These are phyloP conservation scores for Alternaria burnsii DNA, from an alignment of 2,329 filamentous ascomycete species.

Conservation along the genomic window DNA sequence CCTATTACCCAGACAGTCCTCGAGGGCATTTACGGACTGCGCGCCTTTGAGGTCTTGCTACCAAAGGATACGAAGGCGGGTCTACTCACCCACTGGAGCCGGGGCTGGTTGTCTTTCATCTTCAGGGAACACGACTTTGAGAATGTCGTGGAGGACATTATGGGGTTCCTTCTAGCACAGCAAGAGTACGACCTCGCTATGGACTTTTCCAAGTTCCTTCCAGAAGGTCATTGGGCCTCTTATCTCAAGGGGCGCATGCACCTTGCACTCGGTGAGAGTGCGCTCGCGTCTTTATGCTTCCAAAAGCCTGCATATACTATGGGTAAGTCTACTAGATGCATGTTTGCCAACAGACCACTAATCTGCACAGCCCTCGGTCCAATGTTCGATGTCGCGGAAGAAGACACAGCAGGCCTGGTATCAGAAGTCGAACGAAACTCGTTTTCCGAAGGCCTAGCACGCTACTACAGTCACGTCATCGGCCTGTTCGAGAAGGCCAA, in stretches of 20 bases:
- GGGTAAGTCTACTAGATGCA: slow-evolving; percentile 63
- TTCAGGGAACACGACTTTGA: slow-evolving; percentile 50
- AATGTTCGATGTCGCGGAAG: slow-evolving; percentile 47
- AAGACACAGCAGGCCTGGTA: slow-evolving; percentile 66
- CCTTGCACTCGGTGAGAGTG: slow-evolving; percentile 76
- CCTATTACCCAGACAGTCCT: slow-evolving; percentile 49
- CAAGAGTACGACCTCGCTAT: slow-evolving; percentile 61
- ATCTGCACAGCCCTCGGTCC: slow-evolving; percentile 40
- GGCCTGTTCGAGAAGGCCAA: slow-evolving; percentile 81
- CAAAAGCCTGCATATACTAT: slow-evolving; percentile 83
- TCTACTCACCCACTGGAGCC: slow-evolving; percentile 57
- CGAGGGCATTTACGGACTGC: slow-evolving; percentile 45
- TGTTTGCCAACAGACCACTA: slow-evolving; percentile 14
- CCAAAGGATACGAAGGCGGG: slow-evolving; percentile 37
- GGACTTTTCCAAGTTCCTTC: slow-evolving; percentile 72
- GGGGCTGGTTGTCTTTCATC: slow-evolving; percentile 54
- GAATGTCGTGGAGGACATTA: slow-evolving; percentile 52
- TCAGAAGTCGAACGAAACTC: slow-evolving; percentile 74
- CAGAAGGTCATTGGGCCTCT: slow-evolving; percentile 65
- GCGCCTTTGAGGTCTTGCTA: slow-evolving; percentile 43
- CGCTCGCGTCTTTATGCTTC: slow-evolving; percentile 77
- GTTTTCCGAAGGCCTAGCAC: slow-evolving; percentile 77
- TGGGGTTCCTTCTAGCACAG: slow-evolving; percentile 56
- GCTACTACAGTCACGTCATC: slow-evolving; percentile 88
- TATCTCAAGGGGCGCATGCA: slow-evolving; percentile 87